Base-by-base conservation (phyloP, 2,329 filamentous ascomycete species). In the Ophiostoma montium region DNA sequence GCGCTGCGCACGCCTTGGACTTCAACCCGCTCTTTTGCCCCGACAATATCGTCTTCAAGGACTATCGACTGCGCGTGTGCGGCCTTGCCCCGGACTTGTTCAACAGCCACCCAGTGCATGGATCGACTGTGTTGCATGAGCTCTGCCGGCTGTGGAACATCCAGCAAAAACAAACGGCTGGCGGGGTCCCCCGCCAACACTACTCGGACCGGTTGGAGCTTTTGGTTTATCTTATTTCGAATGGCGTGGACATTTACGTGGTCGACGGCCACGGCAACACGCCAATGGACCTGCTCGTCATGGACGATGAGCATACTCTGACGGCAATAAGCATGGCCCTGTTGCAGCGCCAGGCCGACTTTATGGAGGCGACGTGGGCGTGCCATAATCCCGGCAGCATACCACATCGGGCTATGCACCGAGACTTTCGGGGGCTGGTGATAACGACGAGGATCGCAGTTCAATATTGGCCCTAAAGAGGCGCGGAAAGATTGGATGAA, bases 101-200 rank as follows among this genome's bases (percentile, higher is more conserved):
- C 18, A 43, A 30, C 15, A 30, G n/a, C n/a, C 12, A 21, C 30
- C n/a, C 42, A 6, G 19, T 33, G 12, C 2, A 27, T 1, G 3
- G 19, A 10, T 49, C 41, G 48, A 49, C 48, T 2, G 42, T 35
- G 8, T 16, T 49, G 9, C 48, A 49, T 27, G 48, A 49, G 48
- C 31, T 49, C 5, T 49, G 48, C 48, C 35, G 48, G 27, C 5
- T 49, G 41, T 46, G 41, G 48, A 49, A 49, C 33, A 5, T 36
- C 3, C 46, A 36, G n/a, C 23, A 31, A 15, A 18, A 27, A 23
- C 2, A 10, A 7, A 12, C n/a, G 35, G 35, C 19, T 16, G 19
- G n/a, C 7, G 7, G n/a, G 35, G 11, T n/a, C n/a, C n/a, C 15
- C 9, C 2, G 5, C 15, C n/a, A 18, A 36, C 7, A 18, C 6